Evolutionary conservation across 202 grass and related monocot genomes (phyloP).

Genomic region (Dendrocalamus latiflorus): DNA sequence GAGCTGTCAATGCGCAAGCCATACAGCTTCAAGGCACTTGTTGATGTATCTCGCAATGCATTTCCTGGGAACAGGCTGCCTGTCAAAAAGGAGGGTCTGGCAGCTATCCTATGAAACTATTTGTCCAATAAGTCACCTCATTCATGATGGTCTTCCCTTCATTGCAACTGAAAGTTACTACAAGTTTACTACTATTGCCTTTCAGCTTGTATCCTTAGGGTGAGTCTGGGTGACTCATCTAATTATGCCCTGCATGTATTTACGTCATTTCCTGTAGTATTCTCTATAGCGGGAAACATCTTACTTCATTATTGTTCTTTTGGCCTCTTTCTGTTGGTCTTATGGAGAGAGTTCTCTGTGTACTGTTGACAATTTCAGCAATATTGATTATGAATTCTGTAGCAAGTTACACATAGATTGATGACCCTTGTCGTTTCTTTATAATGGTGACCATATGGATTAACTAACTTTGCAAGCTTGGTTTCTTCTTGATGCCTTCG

Average conservation of each 20-base stretch:
- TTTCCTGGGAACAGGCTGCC: slow-evolving; percentile 71
- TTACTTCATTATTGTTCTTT: background rate
- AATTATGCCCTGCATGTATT: background rate
- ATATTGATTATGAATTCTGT: background rate
- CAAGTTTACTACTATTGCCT: background rate
- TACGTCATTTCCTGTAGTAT: background rate
- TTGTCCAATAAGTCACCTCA: background rate
- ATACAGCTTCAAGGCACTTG: slow-evolving; percentile 89
- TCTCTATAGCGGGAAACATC: background rate
- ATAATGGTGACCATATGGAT: background rate
- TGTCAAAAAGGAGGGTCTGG: slow-evolving; percentile 68
- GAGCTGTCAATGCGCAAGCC: slow-evolving; percentile 95
- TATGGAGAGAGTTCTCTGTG: background rate
- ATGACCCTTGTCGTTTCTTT: background rate
- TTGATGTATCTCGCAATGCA: slow-evolving; percentile 64
- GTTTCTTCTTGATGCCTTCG: background rate
- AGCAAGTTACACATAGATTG: background rate
- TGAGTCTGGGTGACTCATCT: background rate
- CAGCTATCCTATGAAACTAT: slow-evolving; percentile 46
- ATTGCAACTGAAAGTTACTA: slow-evolving; percentile 17
- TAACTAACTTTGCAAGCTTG: background rate
- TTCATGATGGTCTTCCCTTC: background rate
- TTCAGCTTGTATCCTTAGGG: background rate
- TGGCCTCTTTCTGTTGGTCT: background rate
- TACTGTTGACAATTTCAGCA: background rate